Evolutionary conservation across 2,329 filamentous ascomycete genomes (phyloP).

Genomic region (Penicillium rolfsii): DNA sequence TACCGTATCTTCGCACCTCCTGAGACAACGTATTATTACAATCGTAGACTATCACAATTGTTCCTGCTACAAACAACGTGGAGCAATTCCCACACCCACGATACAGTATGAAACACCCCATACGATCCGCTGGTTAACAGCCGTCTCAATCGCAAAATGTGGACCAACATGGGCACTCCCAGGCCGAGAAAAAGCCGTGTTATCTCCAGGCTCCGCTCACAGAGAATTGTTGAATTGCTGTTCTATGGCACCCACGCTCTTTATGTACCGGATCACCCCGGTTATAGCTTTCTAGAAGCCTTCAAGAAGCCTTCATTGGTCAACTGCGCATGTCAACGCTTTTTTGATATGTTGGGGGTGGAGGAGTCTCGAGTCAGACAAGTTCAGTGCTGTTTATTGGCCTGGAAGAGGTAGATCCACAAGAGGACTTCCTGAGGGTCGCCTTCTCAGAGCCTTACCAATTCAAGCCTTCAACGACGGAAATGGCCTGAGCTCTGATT

Average conservation of each 20-base stretch:
- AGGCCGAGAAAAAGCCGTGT: constrained; percentile 23
- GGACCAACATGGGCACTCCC: not conserved
- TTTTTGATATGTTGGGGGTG: constrained; percentile 16
- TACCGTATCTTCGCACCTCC: not conserved
- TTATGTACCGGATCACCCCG: not conserved
- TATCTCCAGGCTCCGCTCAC: constrained; percentile 18
- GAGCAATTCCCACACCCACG: constrained; percentile 2
- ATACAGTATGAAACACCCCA: not conserved
- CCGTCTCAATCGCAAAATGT: not conserved
- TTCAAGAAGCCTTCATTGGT: constrained; percentile 11
- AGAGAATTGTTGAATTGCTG: not conserved
- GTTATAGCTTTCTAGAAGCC: not conserved
- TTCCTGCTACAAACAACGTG: not conserved
- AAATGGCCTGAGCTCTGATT: not conserved
- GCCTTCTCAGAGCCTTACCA: constrained; percentile 12
- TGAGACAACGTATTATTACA: no score
- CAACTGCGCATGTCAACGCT: not conserved
- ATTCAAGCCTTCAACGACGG: no score
- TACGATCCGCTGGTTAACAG: constrained; percentile 8
- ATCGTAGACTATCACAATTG: not conserved
- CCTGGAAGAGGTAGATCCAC: constrained; percentile 26
- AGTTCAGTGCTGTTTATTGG: constrained; percentile 22
- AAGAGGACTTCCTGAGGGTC: constrained; percentile 18
- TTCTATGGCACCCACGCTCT: not conserved
- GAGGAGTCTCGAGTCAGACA: constrained; percentile 22